Conservation (phyloP, 768 basidiomycete species). For the Kwoniella sp. region DNA sequence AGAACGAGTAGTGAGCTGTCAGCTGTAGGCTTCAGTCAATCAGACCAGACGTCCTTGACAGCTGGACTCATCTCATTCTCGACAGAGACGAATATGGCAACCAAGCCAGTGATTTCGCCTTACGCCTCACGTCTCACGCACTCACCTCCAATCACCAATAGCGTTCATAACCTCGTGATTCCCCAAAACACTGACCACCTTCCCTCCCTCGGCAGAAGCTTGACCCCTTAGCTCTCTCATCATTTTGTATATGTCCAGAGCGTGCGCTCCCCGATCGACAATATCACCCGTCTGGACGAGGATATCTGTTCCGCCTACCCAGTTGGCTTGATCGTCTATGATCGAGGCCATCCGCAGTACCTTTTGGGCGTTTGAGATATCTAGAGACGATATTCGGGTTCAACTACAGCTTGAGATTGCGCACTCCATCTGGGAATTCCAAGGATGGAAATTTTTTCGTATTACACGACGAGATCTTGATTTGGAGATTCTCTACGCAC, state of each 20-base stretch:
- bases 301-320: conserved; percentile 79
- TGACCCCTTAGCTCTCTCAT: conserved; percentile 81
- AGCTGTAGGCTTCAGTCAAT: too few species aligned
- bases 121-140: too few species aligned
- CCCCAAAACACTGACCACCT: conserved; percentile 75
- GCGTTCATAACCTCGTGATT: conserved; percentile 98
- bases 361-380: conserved; percentile 72
- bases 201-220: conserved; percentile 69
- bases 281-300: conserved; percentile 97
- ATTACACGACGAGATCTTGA: too few species aligned
- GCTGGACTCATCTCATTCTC: too few species aligned
- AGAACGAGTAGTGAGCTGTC: too few species aligned
- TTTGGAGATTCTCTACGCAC: conserved; percentile 21
- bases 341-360: conserved; percentile 81
- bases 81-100: too few species aligned
- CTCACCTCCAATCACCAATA: conserved; percentile 81
- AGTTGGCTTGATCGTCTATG: conserved; percentile 69
- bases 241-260: conserved; percentile 65
- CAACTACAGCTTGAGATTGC: background rate
- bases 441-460: too few species aligned
- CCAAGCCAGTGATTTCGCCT: too few species aligned
- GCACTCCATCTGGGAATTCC: background rate
- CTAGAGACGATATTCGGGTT: conserved; percentile 47
- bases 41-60: too few species aligned
- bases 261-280: conserved; percentile 68